Evolutionary conservation across 148 eudicot genomes (phyloP), one percentile per base, ranked within the genome.

Genomic region (Salicornia ramosissima): DNA sequence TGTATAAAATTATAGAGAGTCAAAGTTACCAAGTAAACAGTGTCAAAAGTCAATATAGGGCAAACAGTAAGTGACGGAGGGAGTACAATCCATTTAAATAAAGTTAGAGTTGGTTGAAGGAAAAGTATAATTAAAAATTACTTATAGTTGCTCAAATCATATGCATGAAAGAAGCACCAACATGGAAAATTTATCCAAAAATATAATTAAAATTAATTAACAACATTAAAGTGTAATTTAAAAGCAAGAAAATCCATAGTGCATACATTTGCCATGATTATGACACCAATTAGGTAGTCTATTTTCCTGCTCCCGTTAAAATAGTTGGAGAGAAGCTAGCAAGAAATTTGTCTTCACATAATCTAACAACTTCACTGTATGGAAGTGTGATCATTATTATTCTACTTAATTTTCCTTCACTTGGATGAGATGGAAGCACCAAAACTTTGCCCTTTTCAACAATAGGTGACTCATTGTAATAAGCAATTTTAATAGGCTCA

Each of bases 321-420:
- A 83, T 73, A 33, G 72, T 62, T 0, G 89, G 91, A 10, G 77
- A 72, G 50, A 81, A 84, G 1, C 76, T 65, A 26, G 69, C 58
- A 31, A 89, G 64, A 56, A 74, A 40, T 43, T 5, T 76, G 80
- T 85, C 86, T 60, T 81, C 75, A 67, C 84, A 80, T 42, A 89
- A 50, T 76, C 65, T 75, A 28, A 61, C 55, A 65, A 57, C 78
- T 75, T 89, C 85, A 42, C 80, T 60, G 45, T 51, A 65, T 0
- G 83, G 79, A 19, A 89, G 80, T 30, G 90, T 84, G 28, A 84
- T 77, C 80, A 71, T 83, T 21, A 79, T 86, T 40, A 75, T 71
- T 39, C 87, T 67, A 59, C 86, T 77, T 14, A 73, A 36, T 13
- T 18, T 26, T 4, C 79, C 91, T 55, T 81, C 81, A 1, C 66